phyloP scores from a whole-genome alignment of 495 filamentous ascomycete genomes.

The Penicillium desertorum region DNA sequence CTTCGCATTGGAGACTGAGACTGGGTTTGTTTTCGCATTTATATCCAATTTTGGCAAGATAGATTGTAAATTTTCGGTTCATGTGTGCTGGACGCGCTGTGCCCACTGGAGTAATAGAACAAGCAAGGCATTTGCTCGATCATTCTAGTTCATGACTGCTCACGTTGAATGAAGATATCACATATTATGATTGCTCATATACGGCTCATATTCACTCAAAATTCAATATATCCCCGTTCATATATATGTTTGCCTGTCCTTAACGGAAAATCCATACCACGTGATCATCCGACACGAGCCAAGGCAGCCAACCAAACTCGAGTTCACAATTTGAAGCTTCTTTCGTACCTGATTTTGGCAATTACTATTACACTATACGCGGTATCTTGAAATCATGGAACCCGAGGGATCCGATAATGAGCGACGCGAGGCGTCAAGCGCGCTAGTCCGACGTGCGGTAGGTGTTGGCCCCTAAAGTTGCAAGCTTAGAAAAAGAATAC shows the following conservation, averaged over 20 bases:
- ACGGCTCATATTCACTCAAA: neutral
- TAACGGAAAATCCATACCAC: neutral
- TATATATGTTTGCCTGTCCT: neutral
- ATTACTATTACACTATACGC: neutral
- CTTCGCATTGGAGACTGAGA: neutral
- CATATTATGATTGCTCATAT: neutral
- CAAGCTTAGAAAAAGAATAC: neutral
- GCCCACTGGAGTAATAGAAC: constrained; percentile 9
- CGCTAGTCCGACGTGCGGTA: constrained; percentile 34
- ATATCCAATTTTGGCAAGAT: constrained; percentile 11
- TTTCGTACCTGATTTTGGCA: neutral
- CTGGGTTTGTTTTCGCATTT: neutral
- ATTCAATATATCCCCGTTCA: neutral
- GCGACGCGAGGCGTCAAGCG: constrained; percentile 20
- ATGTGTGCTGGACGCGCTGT: constrained; percentile 26
- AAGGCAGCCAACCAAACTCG: constrained; percentile 6
- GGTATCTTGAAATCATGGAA: constrained; percentile 27
- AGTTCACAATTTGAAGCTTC: constrained; percentile 1
- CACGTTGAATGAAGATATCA: constrained; percentile 20
- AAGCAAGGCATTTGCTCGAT: constrained; percentile 4
- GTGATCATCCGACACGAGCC: constrained; percentile 3
- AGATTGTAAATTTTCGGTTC: constrained; percentile 18
- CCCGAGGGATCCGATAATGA: constrained; percentile 39
- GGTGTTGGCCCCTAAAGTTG: constrained; percentile 20
- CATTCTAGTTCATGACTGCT: constrained; percentile 13